phyloP scores from a whole-genome alignment of 75 land plant species.

The Azolla pinnata region DNA sequence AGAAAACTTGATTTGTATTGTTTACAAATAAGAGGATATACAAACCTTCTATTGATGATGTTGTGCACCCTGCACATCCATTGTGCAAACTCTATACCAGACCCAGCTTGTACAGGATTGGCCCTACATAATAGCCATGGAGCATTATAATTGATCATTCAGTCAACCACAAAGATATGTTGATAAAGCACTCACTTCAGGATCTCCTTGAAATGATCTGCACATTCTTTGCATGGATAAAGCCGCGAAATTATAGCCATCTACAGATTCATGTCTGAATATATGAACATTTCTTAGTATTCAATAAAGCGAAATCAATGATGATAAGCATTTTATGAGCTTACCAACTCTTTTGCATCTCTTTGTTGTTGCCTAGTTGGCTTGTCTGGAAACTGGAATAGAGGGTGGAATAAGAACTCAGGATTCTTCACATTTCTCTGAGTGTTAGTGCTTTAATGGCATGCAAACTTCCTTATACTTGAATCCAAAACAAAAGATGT shows the following conservation, averaged over 20 bases:
- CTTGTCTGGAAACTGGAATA: conserved; percentile 69
- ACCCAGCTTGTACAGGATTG: conserved; percentile 73
- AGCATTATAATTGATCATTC: neutral
- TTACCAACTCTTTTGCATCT: conserved; percentile 94
- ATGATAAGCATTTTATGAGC: conserved; percentile 1
- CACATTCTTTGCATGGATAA: conserved; percentile 91
- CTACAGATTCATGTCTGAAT: conserved; percentile 27
- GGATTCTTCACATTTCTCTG: no score
- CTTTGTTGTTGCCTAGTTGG: conserved; percentile 93
- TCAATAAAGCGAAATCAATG: neutral
- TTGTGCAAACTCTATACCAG: conserved; percentile 65
- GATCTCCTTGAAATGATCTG: conserved; percentile 85
- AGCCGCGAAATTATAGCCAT: conserved; percentile 86
- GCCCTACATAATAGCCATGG: conserved; percentile 32
- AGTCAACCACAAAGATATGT: no score
- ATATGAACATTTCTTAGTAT: neutral
- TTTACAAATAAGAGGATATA: no score
- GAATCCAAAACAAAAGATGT: no score
- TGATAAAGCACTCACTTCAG: conserved; percentile 54
- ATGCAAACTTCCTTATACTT: no score
- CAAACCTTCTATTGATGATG: conserved; percentile 84
- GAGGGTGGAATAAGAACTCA: neutral
- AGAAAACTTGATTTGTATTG: no score
- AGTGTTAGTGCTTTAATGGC: no score
- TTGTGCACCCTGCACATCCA: conserved; percentile 93